phyloP scores from a whole-genome alignment of 768 basidiomycete species.

The Tricholoma saponaceum region DNA sequence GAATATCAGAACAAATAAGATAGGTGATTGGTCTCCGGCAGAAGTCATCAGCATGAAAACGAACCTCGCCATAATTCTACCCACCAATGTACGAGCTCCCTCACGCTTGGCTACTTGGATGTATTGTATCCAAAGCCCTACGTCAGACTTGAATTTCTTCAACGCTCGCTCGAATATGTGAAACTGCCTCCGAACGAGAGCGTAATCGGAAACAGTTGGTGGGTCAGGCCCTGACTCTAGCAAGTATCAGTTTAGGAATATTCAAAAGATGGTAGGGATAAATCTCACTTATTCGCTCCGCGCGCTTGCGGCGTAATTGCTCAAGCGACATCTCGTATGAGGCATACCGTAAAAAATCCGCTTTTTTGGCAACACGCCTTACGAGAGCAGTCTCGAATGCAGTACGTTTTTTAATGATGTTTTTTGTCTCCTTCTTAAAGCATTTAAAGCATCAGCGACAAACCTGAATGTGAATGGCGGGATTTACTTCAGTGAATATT shows the following conservation, averaged over 20 bases:
- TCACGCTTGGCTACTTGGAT: slow-evolving; percentile 80
- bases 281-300: slow-evolving; percentile 61
- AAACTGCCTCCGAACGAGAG: slow-evolving; percentile 79
- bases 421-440: slow-evolving; percentile 68
- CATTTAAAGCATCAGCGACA: slow-evolving; percentile 10
- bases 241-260: slow-evolving; percentile 2
- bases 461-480: background rate
- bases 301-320: slow-evolving; percentile 70
- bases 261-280: background rate
- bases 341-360: slow-evolving; percentile 88
- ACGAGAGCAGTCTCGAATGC: slow-evolving; percentile 81
- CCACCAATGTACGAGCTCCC: slow-evolving; percentile 74
- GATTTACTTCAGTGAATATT: slow-evolving; percentile 73
- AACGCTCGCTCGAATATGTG: slow-evolving; percentile 90
- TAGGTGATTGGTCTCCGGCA: slow-evolving; percentile 3
- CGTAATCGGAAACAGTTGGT: slow-evolving; percentile 76
- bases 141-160: slow-evolving; percentile 83
- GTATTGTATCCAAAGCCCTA: slow-evolving; percentile 87
- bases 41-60: slow-evolving; percentile 12
- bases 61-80: slow-evolving; percentile 78
- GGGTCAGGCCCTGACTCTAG: slow-evolving; percentile 42
- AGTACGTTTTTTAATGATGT: slow-evolving; percentile 83
- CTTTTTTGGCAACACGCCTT: slow-evolving; percentile 78
- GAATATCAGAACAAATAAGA: slow-evolving; percentile 5
- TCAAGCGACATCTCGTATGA: slow-evolving; percentile 90